Evolutionary conservation across 306 rosid species (phyloP), one percentile per base, ranked within the genome.

Genomic region (Prunus fruticosa): DNA sequence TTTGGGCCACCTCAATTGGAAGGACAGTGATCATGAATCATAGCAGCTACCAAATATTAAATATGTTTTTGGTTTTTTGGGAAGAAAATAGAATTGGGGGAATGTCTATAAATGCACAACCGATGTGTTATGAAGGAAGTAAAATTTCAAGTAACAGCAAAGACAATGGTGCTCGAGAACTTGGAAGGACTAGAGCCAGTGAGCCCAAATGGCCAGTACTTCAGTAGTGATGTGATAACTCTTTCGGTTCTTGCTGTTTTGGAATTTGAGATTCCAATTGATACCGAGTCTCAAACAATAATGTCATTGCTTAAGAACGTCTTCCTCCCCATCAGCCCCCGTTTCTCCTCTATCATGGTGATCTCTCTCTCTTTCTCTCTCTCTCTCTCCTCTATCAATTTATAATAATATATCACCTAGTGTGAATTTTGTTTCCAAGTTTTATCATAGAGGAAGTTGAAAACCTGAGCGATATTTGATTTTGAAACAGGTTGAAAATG

Each of bases 141-240:
- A 38, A 0, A 38, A 38, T 38, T 38, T 38, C 43, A 6, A 6
- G 43, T 38, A 38, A 38, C 6, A 38, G 43, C 9, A 38, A 6
- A 38, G 43, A 38, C 12, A 18, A 45, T 13, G 84, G 68, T 66
- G 85, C 60, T 63, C 4, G 23, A 6, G 52, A 49, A 20, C 43
- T 38, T 38, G 41, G 81, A 49, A 47, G 41, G 30, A 27, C 76
- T 46, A 16, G 81, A 75, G 66, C 88, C 96, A n/a, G 88, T 85
- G 47, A 90, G 96, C 82, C 92, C 92, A 15, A 5, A 64, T 68
- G 90, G 89, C 52, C 89, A 81, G 50, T 90, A 86, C 77, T 84
- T 86, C 20, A 83, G 78, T 69, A 88, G 87, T 74, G 70, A 84
- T 6, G 76, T 12, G 10, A 28, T 90, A 2, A 60, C 86, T 41